Percentiles rank a stretch among this genome's conserved stretches.
Conservation (phyloP, 192 early-diverging fungal genomes). For the Jimgerdemannia lactiflua region DNA sequence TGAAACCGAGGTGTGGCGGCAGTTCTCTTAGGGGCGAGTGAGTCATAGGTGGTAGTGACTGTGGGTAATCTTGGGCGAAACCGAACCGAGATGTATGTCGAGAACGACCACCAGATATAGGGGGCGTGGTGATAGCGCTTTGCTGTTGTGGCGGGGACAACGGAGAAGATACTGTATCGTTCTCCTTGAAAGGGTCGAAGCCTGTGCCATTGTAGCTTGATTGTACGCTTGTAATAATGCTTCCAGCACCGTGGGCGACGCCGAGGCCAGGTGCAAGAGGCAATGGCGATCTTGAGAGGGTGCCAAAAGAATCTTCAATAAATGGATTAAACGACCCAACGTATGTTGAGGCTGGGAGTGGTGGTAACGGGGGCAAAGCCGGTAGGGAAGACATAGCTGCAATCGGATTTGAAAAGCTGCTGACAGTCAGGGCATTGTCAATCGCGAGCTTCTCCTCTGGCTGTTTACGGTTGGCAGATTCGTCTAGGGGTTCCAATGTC, state of each 20-base stretch:
- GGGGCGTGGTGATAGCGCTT: background rate
- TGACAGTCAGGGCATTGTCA: constrained; percentile 9
- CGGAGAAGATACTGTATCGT: constrained; percentile 20
- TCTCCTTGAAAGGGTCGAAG: constrained; percentile 15
- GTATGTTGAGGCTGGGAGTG: constrained; percentile 31
- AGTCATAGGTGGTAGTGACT: constrained; percentile 8
- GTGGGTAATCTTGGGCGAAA: constrained; percentile 32
- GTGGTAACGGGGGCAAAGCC: constrained; percentile 16
- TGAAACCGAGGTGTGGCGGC: constrained; percentile 17
- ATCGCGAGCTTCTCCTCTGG: background rate
- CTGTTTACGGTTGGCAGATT: background rate
- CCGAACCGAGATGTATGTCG: constrained; percentile 42
- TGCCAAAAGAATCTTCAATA: constrained; percentile 22
- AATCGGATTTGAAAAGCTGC: constrained; percentile 10
- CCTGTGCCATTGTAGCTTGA: constrained; percentile 10
- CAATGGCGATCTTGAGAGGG: constrained; percentile 16
- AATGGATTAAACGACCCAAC: constrained; percentile 48
- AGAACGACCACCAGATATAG: constrained; percentile 19
- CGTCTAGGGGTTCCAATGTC: background rate
- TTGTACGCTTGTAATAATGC: constrained; percentile 8
- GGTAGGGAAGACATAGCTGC: background rate
- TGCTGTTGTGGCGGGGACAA: constrained; percentile 16
- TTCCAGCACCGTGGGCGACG: background rate
- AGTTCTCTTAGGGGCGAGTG: constrained; percentile 3
- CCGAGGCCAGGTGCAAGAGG: background rate